These are phyloP conservation scores for Eucalyptus cloeziana DNA, from an alignment of 345 rosid species.

Conservation along the genomic window DNA sequence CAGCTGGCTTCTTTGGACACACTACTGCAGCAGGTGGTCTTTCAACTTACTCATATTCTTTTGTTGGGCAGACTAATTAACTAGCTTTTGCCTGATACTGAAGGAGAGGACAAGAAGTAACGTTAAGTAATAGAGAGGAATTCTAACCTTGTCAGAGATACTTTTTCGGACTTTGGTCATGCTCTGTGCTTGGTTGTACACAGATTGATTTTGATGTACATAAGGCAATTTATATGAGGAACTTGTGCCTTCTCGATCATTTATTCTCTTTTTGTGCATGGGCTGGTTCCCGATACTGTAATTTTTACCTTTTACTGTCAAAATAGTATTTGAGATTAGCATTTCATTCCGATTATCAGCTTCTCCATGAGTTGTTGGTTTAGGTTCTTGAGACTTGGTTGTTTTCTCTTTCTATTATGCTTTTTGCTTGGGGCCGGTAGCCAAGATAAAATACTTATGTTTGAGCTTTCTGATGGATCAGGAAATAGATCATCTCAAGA, in stretches of 20 bases:
- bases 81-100: neutral
- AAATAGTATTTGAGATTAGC: neutral
- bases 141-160: neutral
- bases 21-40: slow-evolving; percentile 71
- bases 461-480: slow-evolving; percentile 12
- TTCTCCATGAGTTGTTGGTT: neutral
- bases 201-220: neutral
- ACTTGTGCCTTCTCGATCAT: neutral
- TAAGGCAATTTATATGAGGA: neutral
- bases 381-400: neutral
- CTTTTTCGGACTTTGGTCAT: neutral
- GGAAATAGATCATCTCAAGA: slow-evolving; percentile 90
- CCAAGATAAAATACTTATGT: neutral
- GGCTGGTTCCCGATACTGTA: neutral
- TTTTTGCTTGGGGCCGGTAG: neutral
- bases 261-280: neutral
- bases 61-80: neutral
- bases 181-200: neutral
- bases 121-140: neutral
- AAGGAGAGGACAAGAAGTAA: neutral
- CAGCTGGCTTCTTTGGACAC: slow-evolving; percentile 89
- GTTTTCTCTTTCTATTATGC: neutral
- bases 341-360: neutral
- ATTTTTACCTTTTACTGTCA: neutral
- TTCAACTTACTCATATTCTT: neutral